Evolutionary conservation across 1,139 yeast species (phyloP).

Genomic region (Taphrina sp.): DNA sequence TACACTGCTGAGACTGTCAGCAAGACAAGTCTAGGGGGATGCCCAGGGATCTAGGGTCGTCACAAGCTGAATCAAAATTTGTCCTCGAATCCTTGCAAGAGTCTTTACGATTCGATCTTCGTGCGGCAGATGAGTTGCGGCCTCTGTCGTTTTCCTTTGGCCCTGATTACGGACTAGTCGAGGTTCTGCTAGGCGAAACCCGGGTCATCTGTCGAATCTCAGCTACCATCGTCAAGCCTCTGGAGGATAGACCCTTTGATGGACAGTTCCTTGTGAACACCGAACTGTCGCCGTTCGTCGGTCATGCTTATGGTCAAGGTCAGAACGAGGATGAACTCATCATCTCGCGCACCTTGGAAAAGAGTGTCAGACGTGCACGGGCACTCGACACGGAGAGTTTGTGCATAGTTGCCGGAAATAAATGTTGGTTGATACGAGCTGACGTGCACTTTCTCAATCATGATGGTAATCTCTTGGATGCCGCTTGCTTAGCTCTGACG

Average conservation of each 20-base stretch:
- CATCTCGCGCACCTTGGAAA: conserved; percentile 78
- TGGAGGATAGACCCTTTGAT: conserved; percentile 90
- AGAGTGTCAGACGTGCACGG: conserved; percentile 82
- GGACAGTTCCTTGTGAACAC: conserved; percentile 82
- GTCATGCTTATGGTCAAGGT: conserved; percentile 7
- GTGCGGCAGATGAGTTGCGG: conserved; percentile 64
- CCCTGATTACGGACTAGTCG: conserved; percentile 74
- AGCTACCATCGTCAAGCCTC: conserved; percentile 76
- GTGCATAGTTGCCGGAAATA: conserved; percentile 85
- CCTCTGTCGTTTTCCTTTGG: conserved; percentile 64
- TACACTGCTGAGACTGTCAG: too few species aligned
- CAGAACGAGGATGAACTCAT: conserved; percentile 67
- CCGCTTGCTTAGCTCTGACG: conserved; percentile 86
- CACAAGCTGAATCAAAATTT: conserved; percentile 63
- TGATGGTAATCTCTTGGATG: conserved; percentile 91
- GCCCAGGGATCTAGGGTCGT: conserved; percentile 63
- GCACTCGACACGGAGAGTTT: conserved; percentile 87
- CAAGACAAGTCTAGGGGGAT: too few species aligned
- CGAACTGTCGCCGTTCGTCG: conserved; percentile 57
- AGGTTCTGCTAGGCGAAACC: conserved; percentile 71
- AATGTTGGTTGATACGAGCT: conserved; percentile 87
- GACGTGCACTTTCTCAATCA: conserved; percentile 83
- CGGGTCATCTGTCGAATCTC: conserved; percentile 72
- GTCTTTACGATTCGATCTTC: conserved; percentile 66
- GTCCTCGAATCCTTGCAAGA: conserved; percentile 61